Percentiles rank a stretch among this genome's conserved stretches.
Evolutionary conservation across 2,329 filamentous ascomycete species (phyloP).

Genomic region (Aspergillus chevalieri): DNA sequence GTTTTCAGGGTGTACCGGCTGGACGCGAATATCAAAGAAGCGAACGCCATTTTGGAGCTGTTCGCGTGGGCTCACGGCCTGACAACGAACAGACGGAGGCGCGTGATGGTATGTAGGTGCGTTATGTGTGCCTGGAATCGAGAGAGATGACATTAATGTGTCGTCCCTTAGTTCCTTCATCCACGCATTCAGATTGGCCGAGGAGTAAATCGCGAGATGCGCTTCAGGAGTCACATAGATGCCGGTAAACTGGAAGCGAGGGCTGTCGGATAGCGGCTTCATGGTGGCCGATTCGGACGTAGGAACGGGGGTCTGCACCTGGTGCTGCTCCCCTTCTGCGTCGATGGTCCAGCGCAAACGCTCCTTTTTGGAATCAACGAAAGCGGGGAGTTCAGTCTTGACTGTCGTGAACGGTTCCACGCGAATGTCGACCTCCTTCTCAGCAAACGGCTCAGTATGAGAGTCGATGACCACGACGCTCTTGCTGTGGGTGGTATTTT

Average conservation of each 20-base stretch:
- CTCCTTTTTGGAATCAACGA: constrained; percentile 55
- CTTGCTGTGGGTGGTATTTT: constrained; percentile 37
- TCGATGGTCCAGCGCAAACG: constrained; percentile 70
- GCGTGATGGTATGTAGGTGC: constrained; percentile 78
- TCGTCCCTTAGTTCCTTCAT: constrained; percentile 70
- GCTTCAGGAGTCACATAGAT: constrained; percentile 57
- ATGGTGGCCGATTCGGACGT: constrained; percentile 56
- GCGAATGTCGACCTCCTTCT: constrained; percentile 56
- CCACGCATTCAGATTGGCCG: constrained; percentile 65
- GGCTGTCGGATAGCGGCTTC: constrained; percentile 49
- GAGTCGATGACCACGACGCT: constrained; percentile 39
- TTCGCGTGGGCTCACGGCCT: constrained; percentile 67
- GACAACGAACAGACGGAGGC: constrained; percentile 87
- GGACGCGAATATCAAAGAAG: constrained; percentile 87
- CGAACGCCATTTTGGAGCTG: constrained; percentile 88
- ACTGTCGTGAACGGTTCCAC: constrained; percentile 64
- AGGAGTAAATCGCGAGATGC: constrained; percentile 61
- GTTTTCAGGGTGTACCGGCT: constrained; percentile 54
- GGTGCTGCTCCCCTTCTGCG: constrained; percentile 57
- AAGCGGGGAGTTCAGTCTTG: constrained; percentile 56
- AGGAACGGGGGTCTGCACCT: constrained; percentile 64
- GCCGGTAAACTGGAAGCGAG: constrained; percentile 55
- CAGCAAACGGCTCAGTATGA: constrained; percentile 56
- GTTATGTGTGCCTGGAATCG: constrained; percentile 94
- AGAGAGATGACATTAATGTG: constrained; percentile 70